Conservation (phyloP, 305 asterid species). For the Fraxinus albicans region DNA sequence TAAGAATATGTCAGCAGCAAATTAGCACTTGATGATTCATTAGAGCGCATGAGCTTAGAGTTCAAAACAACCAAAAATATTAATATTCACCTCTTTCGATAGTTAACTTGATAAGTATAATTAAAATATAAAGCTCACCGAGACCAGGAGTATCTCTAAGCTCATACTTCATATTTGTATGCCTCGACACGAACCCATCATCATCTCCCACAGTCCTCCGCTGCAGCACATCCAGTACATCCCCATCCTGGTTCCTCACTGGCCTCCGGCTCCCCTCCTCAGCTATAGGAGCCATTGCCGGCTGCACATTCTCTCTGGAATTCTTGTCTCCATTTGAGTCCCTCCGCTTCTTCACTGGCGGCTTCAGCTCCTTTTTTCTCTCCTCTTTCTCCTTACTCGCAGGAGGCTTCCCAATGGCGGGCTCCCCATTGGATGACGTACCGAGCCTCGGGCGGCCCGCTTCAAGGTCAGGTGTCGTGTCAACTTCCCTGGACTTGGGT, state of each 20-base stretch:
- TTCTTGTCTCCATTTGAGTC: conserved; percentile 76
- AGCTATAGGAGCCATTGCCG: conserved; percentile 30
- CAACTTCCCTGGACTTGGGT: conserved; percentile 25
- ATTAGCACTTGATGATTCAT: background rate
- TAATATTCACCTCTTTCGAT: background rate
- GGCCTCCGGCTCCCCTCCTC: conserved; percentile 51
- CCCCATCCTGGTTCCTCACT: conserved; percentile 50
- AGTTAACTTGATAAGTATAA: background rate
- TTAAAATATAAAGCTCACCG: conserved; percentile 47
- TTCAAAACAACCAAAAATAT: background rate
- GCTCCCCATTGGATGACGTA: conserved; percentile 49
- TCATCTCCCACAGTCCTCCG: conserved; percentile 65
- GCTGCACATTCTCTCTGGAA: conserved; percentile 44
- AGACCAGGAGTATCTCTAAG: conserved; percentile 96
- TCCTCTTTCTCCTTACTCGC: conserved; percentile 21
- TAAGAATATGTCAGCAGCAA: background rate
- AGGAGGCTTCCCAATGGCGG: conserved; percentile 53
- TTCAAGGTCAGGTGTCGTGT: conserved; percentile 59
- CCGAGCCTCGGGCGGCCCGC: conserved; percentile 56
- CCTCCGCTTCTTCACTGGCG: conserved; percentile 71
- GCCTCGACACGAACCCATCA: conserved; percentile 63
- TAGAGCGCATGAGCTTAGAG: background rate
- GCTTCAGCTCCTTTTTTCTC: conserved; percentile 46
- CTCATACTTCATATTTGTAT: conserved; percentile 92
- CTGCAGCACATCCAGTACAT: conserved; percentile 47